Evolutionary conservation across 2,329 filamentous ascomycete genomes (phyloP).

Genomic region (Acrocalymma vagum): DNA sequence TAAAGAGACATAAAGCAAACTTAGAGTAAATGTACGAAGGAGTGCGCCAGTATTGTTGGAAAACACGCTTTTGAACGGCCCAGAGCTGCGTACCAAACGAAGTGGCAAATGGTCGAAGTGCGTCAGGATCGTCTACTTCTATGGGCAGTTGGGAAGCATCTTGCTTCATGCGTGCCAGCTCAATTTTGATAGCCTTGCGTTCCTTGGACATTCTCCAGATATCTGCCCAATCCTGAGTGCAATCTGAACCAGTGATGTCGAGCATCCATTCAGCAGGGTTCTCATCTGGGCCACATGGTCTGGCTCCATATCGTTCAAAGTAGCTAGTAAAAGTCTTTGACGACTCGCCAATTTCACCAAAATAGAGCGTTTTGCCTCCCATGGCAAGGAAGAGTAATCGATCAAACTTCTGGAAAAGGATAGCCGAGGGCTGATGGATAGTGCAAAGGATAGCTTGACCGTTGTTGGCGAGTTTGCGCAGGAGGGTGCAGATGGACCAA

Average conservation of each 20-base stretch:
- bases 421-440: constrained; percentile 91
- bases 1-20: constrained; percentile 66
- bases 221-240: constrained; percentile 18
- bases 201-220: constrained; percentile 19
- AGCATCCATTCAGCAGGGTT: constrained; percentile 87
- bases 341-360: constrained; percentile 76
- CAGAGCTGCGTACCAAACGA: constrained; percentile 70
- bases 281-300: constrained; percentile 66
- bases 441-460: constrained; percentile 86
- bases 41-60: constrained; percentile 88
- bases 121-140: constrained; percentile 52
- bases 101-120: constrained; percentile 78
- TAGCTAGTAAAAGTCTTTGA: constrained; percentile 72
- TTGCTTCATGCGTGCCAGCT: constrained; percentile 48
- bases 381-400: constrained; percentile 77
- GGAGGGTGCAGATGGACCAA: constrained; percentile 83
- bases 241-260: constrained; percentile 46
- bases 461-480: constrained; percentile 84
- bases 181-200: constrained; percentile 35
- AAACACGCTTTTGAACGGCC: constrained; percentile 74
- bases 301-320: constrained; percentile 74
- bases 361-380: constrained; percentile 79
- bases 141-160: constrained; percentile 16
- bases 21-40: constrained; percentile 88
- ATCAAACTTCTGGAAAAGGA: constrained; percentile 89